Evolutionary conservation across 768 basidiomycete genomes (phyloP).

Genomic region (Boletus reticulatus): DNA sequence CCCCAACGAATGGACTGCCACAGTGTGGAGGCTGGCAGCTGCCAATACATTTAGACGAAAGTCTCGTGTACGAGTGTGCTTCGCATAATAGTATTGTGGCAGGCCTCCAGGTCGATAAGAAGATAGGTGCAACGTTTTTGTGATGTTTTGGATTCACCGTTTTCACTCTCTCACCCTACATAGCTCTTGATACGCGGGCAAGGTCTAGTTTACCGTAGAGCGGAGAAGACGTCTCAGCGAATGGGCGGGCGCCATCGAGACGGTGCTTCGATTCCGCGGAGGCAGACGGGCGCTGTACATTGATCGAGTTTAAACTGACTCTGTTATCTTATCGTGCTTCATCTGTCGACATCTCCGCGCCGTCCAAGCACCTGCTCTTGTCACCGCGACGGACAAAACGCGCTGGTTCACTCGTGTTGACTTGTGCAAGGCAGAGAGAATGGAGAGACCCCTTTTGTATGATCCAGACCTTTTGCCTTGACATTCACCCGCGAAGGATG

Average conservation of each 20-base stretch:
- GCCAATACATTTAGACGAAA: not conserved
- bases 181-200: not conserved
- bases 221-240: constrained; percentile 3
- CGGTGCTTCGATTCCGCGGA: constrained; percentile 23
- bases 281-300: not conserved
- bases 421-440: not conserved
- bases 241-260: not conserved
- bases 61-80: not conserved
- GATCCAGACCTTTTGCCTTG: not conserved
- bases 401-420: constrained; percentile 6
- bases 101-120: constrained; percentile 3
- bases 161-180: not conserved
- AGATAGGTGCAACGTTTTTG: constrained; percentile 6
- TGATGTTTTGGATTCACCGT: not conserved
- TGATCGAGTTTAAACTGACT: constrained; percentile 15
- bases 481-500: constrained; percentile 12
- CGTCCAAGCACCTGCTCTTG: constrained; percentile 19
- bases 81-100: not conserved
- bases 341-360: constrained; percentile 14
- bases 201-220: constrained; percentile 1
- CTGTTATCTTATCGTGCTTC: constrained; percentile 26
- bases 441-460: not conserved
- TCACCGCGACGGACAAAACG: not conserved
- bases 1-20: not conserved
- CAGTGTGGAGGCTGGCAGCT: not conserved